phyloP scores from a whole-genome alignment of 306 rosid species.

The Citrullus amarus region DNA sequence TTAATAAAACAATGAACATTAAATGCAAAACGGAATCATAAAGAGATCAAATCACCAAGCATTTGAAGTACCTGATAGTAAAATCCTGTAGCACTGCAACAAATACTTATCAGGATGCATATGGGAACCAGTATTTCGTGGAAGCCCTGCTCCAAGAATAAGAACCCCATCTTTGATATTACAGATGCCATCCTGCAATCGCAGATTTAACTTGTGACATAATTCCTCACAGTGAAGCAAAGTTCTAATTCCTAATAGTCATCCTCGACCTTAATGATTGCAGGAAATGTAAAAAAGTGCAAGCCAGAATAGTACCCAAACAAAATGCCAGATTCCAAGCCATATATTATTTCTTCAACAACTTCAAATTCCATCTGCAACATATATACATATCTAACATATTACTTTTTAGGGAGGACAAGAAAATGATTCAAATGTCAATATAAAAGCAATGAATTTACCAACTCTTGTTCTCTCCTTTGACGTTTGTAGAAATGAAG shows the following conservation, averaged over 20 bases:
- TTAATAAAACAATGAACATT: background rate
- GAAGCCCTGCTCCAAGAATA: constrained; percentile 90
- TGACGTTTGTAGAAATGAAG: constrained; percentile 70
- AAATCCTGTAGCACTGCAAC: constrained; percentile 76
- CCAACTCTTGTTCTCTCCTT: constrained; percentile 89
- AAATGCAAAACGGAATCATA: background rate
- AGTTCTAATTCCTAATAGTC: background rate
- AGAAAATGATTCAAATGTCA: background rate
- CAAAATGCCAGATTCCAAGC: constrained; percentile 94
- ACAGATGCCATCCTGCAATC: constrained; percentile 90
- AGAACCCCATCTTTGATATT: constrained; percentile 89
- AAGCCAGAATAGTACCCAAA: constrained; percentile 52
- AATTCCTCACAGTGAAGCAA: background rate
- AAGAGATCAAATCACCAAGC: constrained; percentile 2
- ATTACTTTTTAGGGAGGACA: background rate
- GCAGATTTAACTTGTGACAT: background rate
- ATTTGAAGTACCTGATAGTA: constrained; percentile 61
- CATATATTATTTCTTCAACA: constrained; percentile 85
- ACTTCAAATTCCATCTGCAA: constrained; percentile 87
- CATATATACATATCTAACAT: constrained; percentile 23
- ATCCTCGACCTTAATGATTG: background rate
- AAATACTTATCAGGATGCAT: constrained; percentile 59
- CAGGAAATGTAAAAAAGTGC: background rate
- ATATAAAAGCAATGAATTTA: constrained; percentile 14
- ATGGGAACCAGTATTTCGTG: constrained; percentile 61